phyloP scores from a whole-genome alignment of 1,139 yeast species.

The Kodamaea suecica region DNA sequence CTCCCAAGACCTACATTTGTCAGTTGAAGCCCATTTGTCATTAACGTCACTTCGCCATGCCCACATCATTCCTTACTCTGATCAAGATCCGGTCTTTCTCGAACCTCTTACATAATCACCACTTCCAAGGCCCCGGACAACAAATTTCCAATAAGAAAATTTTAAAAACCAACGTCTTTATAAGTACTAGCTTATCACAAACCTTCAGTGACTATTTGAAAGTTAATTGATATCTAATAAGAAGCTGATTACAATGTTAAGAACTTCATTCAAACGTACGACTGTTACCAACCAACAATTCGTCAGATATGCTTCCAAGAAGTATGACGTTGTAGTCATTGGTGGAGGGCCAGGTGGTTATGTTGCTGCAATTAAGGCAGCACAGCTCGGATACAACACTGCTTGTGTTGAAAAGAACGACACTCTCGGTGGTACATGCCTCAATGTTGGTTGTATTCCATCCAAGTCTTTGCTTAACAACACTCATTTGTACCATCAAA shows the following conservation, averaged over 20 bases:
- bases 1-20: too few relatives aligned
- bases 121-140: background rate
- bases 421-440: slow-evolving; percentile 93
- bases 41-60: too few relatives aligned
- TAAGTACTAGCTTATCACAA: too few relatives aligned
- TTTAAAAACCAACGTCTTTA: too few relatives aligned
- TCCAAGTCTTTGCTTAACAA: slow-evolving; percentile 94
- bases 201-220: too few relatives aligned
- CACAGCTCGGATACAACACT: slow-evolving; percentile 89
- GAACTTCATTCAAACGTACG: slow-evolving; percentile 15
- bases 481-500: slow-evolving; percentile 88
- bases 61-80: too few relatives aligned
- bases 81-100: too few relatives aligned
- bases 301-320: slow-evolving; percentile 39
- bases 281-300: slow-evolving; percentile 21
- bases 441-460: slow-evolving; percentile 98
- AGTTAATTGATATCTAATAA: too few relatives aligned
- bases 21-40: too few relatives aligned
- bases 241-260: slow-evolving; percentile 17
- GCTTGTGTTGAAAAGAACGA: slow-evolving; percentile 99
- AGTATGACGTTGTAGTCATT: slow-evolving; percentile 89
- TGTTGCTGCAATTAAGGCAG: slow-evolving; percentile 98
- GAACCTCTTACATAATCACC: slow-evolving; percentile 1
- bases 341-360: slow-evolving; percentile 99
- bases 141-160: background rate